phyloP scores from a whole-genome alignment of 768 basidiomycete genomes.

The Podaxis sp. region DNA sequence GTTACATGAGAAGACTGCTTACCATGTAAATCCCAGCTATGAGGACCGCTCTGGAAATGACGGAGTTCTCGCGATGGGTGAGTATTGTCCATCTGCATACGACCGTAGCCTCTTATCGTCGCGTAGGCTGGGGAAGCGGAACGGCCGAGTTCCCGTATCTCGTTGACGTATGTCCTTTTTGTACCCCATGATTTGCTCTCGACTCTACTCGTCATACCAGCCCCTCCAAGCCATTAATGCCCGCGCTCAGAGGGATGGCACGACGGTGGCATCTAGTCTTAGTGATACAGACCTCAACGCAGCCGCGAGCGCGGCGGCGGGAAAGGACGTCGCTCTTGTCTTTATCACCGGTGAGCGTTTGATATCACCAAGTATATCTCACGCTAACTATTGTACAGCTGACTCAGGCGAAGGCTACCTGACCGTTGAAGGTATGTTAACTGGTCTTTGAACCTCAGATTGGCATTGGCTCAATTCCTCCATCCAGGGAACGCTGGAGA shows the following conservation, averaged over 20 bases:
- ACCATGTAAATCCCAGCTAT: constrained; percentile 25
- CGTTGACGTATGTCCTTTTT: constrained; percentile 32
- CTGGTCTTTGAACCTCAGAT: background rate
- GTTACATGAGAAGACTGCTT: background rate
- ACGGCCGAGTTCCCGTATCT: constrained; percentile 53
- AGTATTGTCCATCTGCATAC: background rate
- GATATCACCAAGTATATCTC: background rate
- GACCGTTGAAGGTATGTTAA: constrained; percentile 36
- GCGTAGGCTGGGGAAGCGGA: constrained; percentile 47
- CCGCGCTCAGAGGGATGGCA: constrained; percentile 35
- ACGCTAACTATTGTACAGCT: constrained; percentile 20
- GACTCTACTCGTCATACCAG: constrained; percentile 19
- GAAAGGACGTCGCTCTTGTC: constrained; percentile 50
- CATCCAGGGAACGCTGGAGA: constrained; percentile 50
- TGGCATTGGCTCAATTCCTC: background rate
- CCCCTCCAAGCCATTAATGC: constrained; percentile 45
- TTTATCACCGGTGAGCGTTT: constrained; percentile 43
- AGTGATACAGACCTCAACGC: constrained; percentile 48
- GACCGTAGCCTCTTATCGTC: background rate
- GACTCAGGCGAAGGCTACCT: constrained; percentile 45
- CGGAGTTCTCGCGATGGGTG: constrained; percentile 63
- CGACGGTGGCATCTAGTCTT: constrained; percentile 43
- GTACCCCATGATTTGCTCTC: background rate
- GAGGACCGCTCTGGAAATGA: constrained; percentile 53
- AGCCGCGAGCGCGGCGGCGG: constrained; percentile 40